These are phyloP conservation scores for Neurospora africana DNA, from an alignment of 495 filamentous ascomycete species.

Conservation along the genomic window DNA sequence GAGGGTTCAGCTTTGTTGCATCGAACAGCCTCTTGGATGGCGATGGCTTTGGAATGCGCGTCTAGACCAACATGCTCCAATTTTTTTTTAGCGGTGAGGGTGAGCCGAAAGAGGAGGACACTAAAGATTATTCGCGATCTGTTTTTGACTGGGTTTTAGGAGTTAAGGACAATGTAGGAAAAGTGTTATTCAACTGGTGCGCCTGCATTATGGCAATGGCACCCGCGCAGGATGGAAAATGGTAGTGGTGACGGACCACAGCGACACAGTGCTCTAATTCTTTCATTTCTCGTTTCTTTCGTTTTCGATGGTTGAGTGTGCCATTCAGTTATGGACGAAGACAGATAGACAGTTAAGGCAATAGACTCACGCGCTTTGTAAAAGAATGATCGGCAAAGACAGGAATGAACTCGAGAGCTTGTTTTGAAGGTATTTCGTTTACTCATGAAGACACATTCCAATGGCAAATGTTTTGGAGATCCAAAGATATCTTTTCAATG, in stretches of 20 bases:
- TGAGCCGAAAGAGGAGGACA: neutral
- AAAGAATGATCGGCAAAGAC: neutral
- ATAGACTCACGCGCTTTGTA: neutral
- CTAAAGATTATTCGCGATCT: neutral
- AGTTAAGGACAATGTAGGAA: neutral
- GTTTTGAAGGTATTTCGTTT: neutral
- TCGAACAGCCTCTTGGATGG: conserved; percentile 73
- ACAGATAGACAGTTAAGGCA: neutral
- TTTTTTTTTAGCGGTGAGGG: neutral
- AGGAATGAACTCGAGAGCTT: neutral
- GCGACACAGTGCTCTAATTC: neutral
- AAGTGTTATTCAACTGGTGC: neutral
- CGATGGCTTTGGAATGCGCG: conserved; percentile 20
- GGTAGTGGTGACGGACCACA: neutral
- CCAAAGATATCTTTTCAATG: neutral
- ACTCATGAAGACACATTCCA: neutral
- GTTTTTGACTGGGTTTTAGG: neutral
- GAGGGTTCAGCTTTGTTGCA: conserved; percentile 93
- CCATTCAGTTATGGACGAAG: neutral
- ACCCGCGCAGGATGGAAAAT: neutral
- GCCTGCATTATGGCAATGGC: neutral
- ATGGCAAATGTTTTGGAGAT: neutral
- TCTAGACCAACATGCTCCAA: neutral
- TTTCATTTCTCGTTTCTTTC: neutral
- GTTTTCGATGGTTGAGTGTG: neutral